phyloP scores from a whole-genome alignment of 176 grass and related monocot species.

The Sorghum bicolor region DNA sequence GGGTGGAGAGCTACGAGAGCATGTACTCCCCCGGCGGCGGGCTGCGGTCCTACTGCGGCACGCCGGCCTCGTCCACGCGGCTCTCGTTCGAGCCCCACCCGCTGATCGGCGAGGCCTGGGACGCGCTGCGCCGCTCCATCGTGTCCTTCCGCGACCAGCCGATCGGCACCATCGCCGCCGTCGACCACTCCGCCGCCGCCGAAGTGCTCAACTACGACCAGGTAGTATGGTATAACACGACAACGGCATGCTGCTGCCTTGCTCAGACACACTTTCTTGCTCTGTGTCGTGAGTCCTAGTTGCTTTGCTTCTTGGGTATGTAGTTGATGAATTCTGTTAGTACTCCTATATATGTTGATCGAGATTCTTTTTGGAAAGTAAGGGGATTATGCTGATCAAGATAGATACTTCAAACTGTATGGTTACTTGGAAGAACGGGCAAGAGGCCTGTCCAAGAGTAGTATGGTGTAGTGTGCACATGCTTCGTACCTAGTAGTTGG shows the following conservation, averaged over 20 bases:
- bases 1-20: conserved; percentile 56
- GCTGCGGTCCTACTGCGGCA: conserved; percentile 49
- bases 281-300: background rate
- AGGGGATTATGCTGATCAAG: background rate
- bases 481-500: background rate
- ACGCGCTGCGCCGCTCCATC: conserved; percentile 63
- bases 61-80: conserved; percentile 57
- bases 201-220: conserved; percentile 95
- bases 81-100: conserved; percentile 79
- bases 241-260: conserved; percentile 8
- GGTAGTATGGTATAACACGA: conserved; percentile 22
- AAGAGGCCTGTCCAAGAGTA: background rate
- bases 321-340: conserved; percentile 11
- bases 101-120: conserved; percentile 82
- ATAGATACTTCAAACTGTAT: background rate
- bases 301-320: background rate
- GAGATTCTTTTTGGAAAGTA: background rate
- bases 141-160: conserved; percentile 75
- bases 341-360: background rate
- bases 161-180: conserved; percentile 83
- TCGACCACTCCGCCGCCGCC: conserved; percentile 59
- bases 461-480: background rate
- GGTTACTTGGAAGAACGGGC: background rate
- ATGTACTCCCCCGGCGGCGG: conserved; percentile 65
- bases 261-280: background rate